Base-by-base conservation (phyloP, 1,139 yeast species). In the Suhomyces taliae region DNA sequence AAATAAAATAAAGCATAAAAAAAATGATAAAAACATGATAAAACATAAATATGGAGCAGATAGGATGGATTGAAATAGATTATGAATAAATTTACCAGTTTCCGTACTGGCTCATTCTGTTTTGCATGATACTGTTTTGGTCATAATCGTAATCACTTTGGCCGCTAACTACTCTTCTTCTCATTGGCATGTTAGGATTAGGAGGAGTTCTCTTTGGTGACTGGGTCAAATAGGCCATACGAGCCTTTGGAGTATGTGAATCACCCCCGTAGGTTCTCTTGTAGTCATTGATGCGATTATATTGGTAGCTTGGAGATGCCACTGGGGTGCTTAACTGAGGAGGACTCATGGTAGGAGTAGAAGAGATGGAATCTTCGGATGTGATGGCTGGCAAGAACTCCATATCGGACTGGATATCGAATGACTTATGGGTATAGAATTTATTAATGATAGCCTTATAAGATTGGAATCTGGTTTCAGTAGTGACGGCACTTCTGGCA, bases 331-430 rank as follows among this genome's bases (percentile, higher is more conserved):
- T 34, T 15, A 40, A 32, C 39, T 34, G 37, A 6, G 46, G 45
- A 10, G 45, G 47, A 24, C 43, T 38, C 27, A 43, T 11, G 26
- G 41, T 33, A 15, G 40, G 39, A 5, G 42, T 37, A 34, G 44
- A 26, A 26, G 32, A 9, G 34, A 39, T 33, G 12, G 40, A 8
- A 12, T 37, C 32, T 12, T 58, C 62, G n/a, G 48, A 41, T 6
- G 70, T 67, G 37, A 69, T 59, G 36, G 60, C 57, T 57, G 90
- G 90, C 56, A 87, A 83, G 64, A 86, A 86, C 65, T 84, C 90
- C 52, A 79, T 61, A 62, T 86, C 91, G 53, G 86, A 87, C 61
- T 83, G 90, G 39, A 76, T 61, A 55, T 84, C 90, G 64, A 86
- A 84, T 34, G 88, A 84, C 54, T 87, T 78, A 56, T 83, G 81